phyloP scores from a whole-genome alignment of 106 monocot genomes.

The Narthecium ossifragum region DNA sequence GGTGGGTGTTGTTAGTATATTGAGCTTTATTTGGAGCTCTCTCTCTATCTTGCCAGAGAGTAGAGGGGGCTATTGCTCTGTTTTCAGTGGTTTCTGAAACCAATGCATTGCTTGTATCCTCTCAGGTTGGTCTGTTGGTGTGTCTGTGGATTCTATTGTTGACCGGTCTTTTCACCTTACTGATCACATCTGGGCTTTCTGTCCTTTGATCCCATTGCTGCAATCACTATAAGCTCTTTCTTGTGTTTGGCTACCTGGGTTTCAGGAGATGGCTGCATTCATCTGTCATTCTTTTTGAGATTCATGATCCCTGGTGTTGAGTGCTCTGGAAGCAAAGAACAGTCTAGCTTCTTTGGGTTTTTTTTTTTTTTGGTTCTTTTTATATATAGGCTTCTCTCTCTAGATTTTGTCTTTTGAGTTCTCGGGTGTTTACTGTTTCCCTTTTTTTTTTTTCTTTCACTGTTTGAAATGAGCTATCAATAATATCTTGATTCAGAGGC shows the following conservation, averaged over 20 bases:
- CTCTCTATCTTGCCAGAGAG: too few relatives aligned
- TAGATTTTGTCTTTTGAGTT: too few relatives aligned
- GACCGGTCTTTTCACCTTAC: slow-evolving; percentile 10
- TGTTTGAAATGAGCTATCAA: not conserved
- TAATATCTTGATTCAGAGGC: not conserved
- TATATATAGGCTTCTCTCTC: too few relatives aligned
- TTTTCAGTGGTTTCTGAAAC: slow-evolving; percentile 25
- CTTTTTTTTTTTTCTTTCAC: not conserved
- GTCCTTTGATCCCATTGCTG: slow-evolving; percentile 1
- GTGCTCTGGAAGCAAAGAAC: not conserved
- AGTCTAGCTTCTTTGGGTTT: not conserved
- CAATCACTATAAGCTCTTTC: not conserved
- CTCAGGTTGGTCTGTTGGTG: slow-evolving; percentile 1
- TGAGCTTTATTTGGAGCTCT: too few relatives aligned
- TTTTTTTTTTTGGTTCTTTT: not conserved
- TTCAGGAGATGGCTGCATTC: not conserved
- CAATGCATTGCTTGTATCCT: slow-evolving; percentile 17
- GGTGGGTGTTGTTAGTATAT: not conserved
- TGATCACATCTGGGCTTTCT: slow-evolving; percentile 9
- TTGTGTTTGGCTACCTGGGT: not conserved
- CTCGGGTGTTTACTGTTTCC: not conserved
- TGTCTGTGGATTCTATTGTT: slow-evolving; percentile 25
- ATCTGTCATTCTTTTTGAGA: not conserved
- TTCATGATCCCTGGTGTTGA: not conserved
- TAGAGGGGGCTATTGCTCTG: not conserved